These are phyloP conservation scores for Begonia fuchsioides DNA, from an alignment of 306 rosid genomes.

Conservation along the genomic window DNA sequence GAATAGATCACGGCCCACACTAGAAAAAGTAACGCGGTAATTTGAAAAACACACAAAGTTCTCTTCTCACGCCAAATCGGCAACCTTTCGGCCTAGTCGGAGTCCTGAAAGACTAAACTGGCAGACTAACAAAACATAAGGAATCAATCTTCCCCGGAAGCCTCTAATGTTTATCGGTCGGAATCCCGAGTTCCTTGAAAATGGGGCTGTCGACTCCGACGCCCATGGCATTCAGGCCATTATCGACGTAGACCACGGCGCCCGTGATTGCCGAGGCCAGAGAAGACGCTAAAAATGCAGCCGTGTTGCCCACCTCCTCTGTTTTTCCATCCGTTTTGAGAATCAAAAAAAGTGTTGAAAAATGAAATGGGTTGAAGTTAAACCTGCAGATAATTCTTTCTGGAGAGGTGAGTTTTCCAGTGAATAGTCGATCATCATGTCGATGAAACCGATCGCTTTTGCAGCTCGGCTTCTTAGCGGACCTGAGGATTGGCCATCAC, in stretches of 20 bases:
- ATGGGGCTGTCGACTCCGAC: constrained; percentile 79
- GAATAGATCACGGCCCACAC: too few species aligned
- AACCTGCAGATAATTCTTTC: constrained; percentile 80
- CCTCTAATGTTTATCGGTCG: constrained; percentile 23
- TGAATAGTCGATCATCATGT: constrained; percentile 87
- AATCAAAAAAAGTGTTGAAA: background rate
- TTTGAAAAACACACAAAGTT: background rate
- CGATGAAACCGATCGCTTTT: constrained; percentile 87
- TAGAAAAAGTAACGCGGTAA: too few species aligned
- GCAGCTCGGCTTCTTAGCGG: constrained; percentile 96
- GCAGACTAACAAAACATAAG: too few species aligned
- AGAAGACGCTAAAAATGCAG: constrained; percentile 79
- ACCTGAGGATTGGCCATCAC: constrained; percentile 24
- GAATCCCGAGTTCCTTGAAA: constrained; percentile 34
- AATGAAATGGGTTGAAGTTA: background rate
- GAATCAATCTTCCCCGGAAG: background rate
- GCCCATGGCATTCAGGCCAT: constrained; percentile 90
- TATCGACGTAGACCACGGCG: constrained; percentile 63
- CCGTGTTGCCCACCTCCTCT: constrained; percentile 86
- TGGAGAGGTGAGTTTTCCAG: constrained; percentile 69
- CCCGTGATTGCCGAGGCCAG: constrained; percentile 91
- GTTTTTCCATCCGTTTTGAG: constrained; percentile 16
- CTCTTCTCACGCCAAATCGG: background rate
- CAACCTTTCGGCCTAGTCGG: background rate
- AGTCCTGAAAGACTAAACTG: background rate